Percentiles rank a stretch among this genome's conserved stretches.
These are phyloP conservation scores for Magnolia officinalis DNA, from an alignment of 164 flowering plant genomes.

Conservation along the genomic window DNA sequence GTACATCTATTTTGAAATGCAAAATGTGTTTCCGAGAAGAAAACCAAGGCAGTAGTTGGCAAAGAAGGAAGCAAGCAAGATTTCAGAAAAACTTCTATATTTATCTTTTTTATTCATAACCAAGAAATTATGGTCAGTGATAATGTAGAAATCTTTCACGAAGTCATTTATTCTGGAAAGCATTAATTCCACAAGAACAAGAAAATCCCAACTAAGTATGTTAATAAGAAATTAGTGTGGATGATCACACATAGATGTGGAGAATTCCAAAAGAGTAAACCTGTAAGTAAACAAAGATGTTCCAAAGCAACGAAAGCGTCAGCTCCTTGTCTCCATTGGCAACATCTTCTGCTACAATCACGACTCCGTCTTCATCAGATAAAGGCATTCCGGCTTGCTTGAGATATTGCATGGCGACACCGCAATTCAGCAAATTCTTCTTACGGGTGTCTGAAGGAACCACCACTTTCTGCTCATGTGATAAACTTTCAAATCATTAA, in stretches of 20 bases:
- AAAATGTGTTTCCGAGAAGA: not conserved
- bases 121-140: not conserved
- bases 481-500: conserved; percentile 10
- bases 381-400: conserved; percentile 61
- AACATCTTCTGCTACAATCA: conserved; percentile 64
- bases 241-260: not conserved
- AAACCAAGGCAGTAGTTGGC: not conserved
- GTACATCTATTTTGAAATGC: too few relatives aligned
- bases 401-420: conserved; percentile 63
- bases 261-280: conserved; percentile 21
- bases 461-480: conserved; percentile 55
- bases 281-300: conserved; percentile 90
- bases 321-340: conserved; percentile 81
- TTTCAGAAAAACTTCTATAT: not conserved
- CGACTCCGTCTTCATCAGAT: conserved; percentile 73
- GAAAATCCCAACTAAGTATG: not conserved
- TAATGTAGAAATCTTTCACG: not conserved
- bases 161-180: not conserved
- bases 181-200: not conserved
- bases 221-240: not conserved
- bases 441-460: conserved; percentile 79
- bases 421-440: conserved; percentile 68
- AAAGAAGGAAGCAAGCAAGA: not conserved
- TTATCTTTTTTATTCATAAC: too few relatives aligned
- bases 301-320: conserved; percentile 73